phyloP scores from a whole-genome alignment of 2,329 filamentous ascomycete species.

The Mycosphaerella sp. region DNA sequence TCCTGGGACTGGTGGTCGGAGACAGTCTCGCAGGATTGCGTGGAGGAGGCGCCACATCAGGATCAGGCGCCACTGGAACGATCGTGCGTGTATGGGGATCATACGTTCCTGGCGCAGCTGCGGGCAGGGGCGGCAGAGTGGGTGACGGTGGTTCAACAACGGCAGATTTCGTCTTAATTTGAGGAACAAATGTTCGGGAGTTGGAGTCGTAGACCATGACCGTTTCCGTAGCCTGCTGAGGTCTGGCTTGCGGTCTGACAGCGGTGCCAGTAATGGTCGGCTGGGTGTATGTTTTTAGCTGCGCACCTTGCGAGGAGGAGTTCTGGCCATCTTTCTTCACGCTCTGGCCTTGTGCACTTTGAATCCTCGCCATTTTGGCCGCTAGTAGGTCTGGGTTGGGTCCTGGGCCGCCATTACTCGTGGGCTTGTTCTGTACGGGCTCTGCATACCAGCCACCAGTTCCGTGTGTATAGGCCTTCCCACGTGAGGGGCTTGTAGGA shows the following conservation, averaged over 20 bases:
- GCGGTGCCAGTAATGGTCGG: constrained; percentile 9
- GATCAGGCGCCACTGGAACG: constrained; percentile 22
- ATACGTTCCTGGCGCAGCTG: constrained; percentile 23
- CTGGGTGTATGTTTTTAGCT: constrained; percentile 9
- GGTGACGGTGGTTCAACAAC: constrained; percentile 15
- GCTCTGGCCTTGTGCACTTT: constrained; percentile 19
- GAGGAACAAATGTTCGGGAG: constrained; percentile 27
- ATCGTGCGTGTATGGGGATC: constrained; percentile 30
- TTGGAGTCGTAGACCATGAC: constrained; percentile 31
- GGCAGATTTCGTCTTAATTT: constrained; percentile 18
- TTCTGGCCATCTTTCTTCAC: constrained; percentile 14
- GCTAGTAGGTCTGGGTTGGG: constrained; percentile 12
- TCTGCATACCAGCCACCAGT: constrained; percentile 54
- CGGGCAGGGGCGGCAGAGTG: constrained; percentile 7
- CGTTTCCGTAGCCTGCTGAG: constrained; percentile 21
- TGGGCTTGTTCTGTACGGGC: constrained; percentile 40
- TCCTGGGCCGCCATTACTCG: constrained; percentile 5
- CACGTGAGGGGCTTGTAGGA: constrained; percentile 16
- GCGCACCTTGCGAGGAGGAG: constrained; percentile 13
- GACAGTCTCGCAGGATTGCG: constrained; percentile 29
- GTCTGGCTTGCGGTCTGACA: constrained; percentile 3
- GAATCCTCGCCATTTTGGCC: constrained; percentile 20
- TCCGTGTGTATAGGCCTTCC: constrained; percentile 25
- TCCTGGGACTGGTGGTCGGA: constrained; percentile 24
- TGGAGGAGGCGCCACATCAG: constrained; percentile 26